These are phyloP conservation scores for Amylostereum areolatum DNA, from an alignment of 1,284 basidiomycete species.

Conservation along the genomic window DNA sequence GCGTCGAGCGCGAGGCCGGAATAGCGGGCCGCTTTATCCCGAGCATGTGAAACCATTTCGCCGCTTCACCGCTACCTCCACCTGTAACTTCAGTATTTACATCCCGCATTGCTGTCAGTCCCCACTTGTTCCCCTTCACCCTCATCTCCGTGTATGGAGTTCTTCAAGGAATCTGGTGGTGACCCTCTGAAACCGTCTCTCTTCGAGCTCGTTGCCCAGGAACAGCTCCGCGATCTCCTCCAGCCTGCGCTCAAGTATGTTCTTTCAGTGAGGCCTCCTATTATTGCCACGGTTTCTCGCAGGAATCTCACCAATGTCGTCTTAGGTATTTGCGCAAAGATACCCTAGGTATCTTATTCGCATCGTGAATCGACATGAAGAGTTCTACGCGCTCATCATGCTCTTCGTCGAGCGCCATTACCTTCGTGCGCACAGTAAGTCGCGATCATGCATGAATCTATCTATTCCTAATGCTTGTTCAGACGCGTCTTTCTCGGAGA, in stretches of 20 bases:
- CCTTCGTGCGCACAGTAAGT: constrained; percentile 74
- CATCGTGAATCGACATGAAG: constrained; percentile 93
- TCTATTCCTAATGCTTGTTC: neutral
- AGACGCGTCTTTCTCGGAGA: constrained; percentile 90
- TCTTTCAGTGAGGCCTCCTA: constrained; percentile 59
- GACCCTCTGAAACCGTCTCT: constrained; percentile 83
- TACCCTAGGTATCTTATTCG: constrained; percentile 91
- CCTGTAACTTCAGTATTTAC: too few relatives aligned
- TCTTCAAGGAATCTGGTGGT: constrained; percentile 67
- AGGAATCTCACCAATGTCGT: constrained; percentile 4
- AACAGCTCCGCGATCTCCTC: constrained; percentile 87
- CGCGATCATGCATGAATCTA: neutral
- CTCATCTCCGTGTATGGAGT: constrained; percentile 53
- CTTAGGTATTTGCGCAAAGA: constrained; percentile 89
- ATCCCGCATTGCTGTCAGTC: neutral
- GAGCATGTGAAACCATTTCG: too few relatives aligned
- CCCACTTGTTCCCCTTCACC: neutral
- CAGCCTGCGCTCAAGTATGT: constrained; percentile 97
- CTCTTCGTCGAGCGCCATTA: constrained; percentile 89
- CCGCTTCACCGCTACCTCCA: too few relatives aligned
- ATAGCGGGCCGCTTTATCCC: too few relatives aligned
- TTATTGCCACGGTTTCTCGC: neutral
- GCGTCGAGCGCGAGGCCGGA: too few relatives aligned
- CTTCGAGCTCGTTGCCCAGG: constrained; percentile 94
- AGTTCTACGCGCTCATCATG: constrained; percentile 89